Evolutionary conservation across 2,329 filamentous ascomycete species (phyloP).

Genomic region (Aspergillus fumigatiaffinis): DNA sequence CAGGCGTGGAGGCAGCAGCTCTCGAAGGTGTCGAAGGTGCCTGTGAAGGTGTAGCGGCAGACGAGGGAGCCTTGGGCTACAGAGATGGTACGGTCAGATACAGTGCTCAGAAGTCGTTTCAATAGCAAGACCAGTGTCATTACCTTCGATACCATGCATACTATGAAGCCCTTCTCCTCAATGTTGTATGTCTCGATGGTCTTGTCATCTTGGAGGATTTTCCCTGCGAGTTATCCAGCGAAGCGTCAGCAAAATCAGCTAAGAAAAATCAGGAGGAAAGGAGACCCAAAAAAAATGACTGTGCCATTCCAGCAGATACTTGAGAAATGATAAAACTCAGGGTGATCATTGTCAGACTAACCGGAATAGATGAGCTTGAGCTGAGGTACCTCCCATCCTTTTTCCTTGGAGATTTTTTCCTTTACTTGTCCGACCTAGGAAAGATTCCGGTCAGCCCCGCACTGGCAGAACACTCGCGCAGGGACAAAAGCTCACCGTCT

Average conservation of each 20-base stretch:
- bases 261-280: neutral
- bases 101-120: neutral
- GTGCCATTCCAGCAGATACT: neutral
- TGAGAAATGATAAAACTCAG: neutral
- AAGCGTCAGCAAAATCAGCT: conserved; percentile 12
- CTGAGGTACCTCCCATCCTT: conserved; percentile 85
- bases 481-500: conserved; percentile 63
- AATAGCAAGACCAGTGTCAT: conserved; percentile 20
- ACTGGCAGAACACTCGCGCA: conserved; percentile 16
- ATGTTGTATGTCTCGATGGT: conserved; percentile 97
- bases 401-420: conserved; percentile 85
- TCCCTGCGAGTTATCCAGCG: conserved; percentile 57
- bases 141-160: conserved; percentile 98
- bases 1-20: conserved; percentile 39
- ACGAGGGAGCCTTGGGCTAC: conserved; percentile 66
- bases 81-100: conserved; percentile 19
- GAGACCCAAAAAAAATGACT: neutral
- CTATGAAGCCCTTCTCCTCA: conserved; percentile 98
- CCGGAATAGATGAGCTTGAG: conserved; percentile 99
- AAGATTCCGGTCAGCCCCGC: conserved; percentile 33
- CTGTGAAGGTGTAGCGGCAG: conserved; percentile 30
- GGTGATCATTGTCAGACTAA: conserved; percentile 43
- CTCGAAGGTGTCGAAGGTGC: conserved; percentile 38
- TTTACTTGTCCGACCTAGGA: conserved; percentile 81
- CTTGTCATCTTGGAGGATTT: conserved; percentile 97